Evolutionary conservation across 495 filamentous ascomycete genomes (phyloP), one percentile per base, ranked within the genome.

Genomic region (Penicillium atrosanguineum): DNA sequence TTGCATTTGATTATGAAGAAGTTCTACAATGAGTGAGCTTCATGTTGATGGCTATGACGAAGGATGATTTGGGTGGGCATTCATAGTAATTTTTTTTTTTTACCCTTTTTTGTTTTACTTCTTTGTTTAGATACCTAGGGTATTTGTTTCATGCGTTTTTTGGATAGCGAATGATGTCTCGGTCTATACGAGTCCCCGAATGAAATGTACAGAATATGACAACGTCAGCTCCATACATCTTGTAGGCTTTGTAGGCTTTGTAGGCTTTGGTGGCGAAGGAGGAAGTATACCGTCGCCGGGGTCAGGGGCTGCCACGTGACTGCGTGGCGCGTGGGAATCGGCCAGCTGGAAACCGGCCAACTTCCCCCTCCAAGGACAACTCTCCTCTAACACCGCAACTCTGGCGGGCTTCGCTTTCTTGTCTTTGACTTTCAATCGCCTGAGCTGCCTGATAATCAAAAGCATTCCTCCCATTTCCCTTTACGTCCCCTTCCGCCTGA

Each of bases 1-100:
- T 71, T 98, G 76, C 93, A 97, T 79, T 74, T 96, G 69, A 79
- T 98, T 47, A 96, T 97, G 78, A 91, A 90, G 81, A 98, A 98
- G 76, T 98, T 98, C 74, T 98, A 97, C 86, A 86, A 81, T 58
- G 78, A 78, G 55, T 79, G 55, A 74, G 52, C 20, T 42, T 55
- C 48, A 57, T 51, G 52, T 20, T 52, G 45, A 67, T 40, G 56
- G 62, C 56, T 28, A 25, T 67, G 58, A 67, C 39, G 64, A 64
- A 49, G 54, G 56, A 67, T 58, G 61, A 60, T 47, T 49, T 38
- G 55, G 55, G 47, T 52, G 50, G 55, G 59, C 59, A 64, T 70
- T 58, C 50, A 59, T 69, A 64, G 48, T 60, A 46, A n/a, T n/a
- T n/a, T 55, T 52, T 59, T 68, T 53, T 19, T 63, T 69, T 59